These are phyloP conservation scores for Lentinula sp. DNA, from an alignment of 768 basidiomycete genomes.

Conservation along the genomic window DNA sequence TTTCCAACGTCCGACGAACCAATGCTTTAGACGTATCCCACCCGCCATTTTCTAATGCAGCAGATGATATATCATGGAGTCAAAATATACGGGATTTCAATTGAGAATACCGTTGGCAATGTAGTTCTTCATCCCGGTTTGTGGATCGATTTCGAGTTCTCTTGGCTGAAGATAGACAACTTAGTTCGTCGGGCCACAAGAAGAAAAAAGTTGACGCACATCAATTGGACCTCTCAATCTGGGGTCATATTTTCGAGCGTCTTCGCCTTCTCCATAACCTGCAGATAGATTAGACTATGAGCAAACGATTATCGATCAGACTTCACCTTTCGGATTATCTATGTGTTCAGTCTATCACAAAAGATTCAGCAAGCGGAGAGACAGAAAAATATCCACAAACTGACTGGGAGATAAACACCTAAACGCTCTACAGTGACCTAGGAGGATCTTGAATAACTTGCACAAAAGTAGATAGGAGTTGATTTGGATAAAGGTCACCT, in stretches of 20 bases:
- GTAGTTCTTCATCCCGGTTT: conserved; percentile 93
- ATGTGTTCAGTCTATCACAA: conserved; percentile 68
- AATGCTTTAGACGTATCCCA: conserved; percentile 89
- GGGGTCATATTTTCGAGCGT: conserved; percentile 73
- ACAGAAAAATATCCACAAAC: conserved; percentile 13
- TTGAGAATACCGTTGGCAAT: conserved; percentile 64
- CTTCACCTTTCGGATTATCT: conserved; percentile 73
- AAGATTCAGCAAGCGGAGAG: not conserved
- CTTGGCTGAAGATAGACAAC: conserved; percentile 40
- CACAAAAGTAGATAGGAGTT: not conserved
- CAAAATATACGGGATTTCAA: not conserved
- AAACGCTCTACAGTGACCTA: conserved; percentile 72
- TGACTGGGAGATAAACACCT: conserved; percentile 77
- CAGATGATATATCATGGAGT: not conserved
- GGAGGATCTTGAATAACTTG: not conserved
- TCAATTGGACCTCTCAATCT: conserved; percentile 79
- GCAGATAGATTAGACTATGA: not conserved
- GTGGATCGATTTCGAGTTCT: conserved; percentile 80
- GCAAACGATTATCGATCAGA: not conserved
- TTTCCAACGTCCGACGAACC: conserved; percentile 65
- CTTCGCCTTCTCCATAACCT: conserved; percentile 76
- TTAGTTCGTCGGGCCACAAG: not conserved
- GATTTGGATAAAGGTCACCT: conserved; percentile 19
- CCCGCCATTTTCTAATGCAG: conserved; percentile 47
- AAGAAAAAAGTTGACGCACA: conserved; percentile 25